Conservation (phyloP, 1,284 basidiomycete genomes). For the Phlebopus sp. region DNA sequence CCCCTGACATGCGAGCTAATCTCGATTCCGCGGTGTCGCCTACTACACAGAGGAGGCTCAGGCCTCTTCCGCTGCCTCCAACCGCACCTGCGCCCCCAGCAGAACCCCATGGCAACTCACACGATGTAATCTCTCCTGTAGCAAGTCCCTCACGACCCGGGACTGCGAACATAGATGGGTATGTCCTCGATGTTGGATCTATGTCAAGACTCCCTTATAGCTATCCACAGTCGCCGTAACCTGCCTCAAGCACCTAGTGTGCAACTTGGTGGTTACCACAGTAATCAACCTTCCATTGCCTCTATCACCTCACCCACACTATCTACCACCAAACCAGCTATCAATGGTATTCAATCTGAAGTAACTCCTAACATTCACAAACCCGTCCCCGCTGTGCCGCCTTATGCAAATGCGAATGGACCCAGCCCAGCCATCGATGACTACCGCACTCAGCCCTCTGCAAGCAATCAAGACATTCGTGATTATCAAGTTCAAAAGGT, state of each 20-base stretch:
- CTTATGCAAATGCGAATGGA: constrained; percentile 13
- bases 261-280: constrained; percentile 14
- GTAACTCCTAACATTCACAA: constrained; percentile 27
- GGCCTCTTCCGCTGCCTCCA: constrained; percentile 32
- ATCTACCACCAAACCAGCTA: constrained; percentile 12
- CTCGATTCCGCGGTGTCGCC: constrained; percentile 32
- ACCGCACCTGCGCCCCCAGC: constrained; percentile 15
- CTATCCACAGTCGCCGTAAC: constrained; percentile 26
- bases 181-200: constrained; percentile 3
- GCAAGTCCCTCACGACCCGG: constrained; percentile 24
- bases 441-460: background rate
- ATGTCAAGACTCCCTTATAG: background rate
- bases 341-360: constrained; percentile 18
- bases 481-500: constrained; percentile 20
- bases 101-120: constrained; percentile 11
- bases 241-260: constrained; percentile 23
- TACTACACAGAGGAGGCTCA: constrained; percentile 31
- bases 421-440: constrained; percentile 9
- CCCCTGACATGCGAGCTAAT: constrained; percentile 20
- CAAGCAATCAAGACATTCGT: constrained; percentile 11
- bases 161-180: constrained; percentile 27
- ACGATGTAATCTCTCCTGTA: constrained; percentile 14
- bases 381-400: constrained; percentile 30
- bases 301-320: constrained; percentile 20
- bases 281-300: constrained; percentile 20